Conservation (phyloP, 208 protist genomes). For the Leishmania guyanensis region DNA sequence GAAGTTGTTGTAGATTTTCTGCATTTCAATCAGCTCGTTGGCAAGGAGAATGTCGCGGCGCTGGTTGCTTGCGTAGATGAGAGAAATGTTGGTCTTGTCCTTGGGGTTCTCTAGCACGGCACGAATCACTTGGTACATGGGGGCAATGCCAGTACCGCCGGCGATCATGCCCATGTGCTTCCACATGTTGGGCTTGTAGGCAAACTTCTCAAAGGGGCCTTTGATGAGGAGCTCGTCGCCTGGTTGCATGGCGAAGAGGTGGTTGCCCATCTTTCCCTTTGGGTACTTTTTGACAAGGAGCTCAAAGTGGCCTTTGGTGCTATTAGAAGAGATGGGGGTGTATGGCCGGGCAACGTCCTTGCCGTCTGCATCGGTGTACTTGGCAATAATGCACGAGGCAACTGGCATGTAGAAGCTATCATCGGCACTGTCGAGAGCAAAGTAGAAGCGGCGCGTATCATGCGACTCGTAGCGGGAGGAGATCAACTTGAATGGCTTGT, state of each 20-base stretch:
- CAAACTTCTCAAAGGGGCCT: constrained; percentile 90
- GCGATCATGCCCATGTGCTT: constrained; percentile 92
- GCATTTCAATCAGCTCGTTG: constrained; percentile 85
- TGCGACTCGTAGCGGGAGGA: constrained; percentile 85
- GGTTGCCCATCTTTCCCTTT: constrained; percentile 90
- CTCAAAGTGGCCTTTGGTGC: constrained; percentile 83
- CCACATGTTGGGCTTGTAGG: constrained; percentile 87
- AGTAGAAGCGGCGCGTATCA: constrained; percentile 85
- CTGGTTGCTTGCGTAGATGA: constrained; percentile 91
- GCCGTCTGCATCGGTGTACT: constrained; percentile 80
- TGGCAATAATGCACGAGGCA: constrained; percentile 80
- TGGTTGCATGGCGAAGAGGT: constrained; percentile 89
- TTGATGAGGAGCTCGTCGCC: constrained; percentile 91
- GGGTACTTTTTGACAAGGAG: constrained; percentile 87
- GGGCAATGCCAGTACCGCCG: constrained; percentile 92
- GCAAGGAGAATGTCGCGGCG: constrained; percentile 91
- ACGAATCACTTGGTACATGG: constrained; percentile 90
- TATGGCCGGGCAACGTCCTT: constrained; percentile 90
- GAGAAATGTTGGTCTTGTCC: constrained; percentile 83
- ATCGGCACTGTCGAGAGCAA: constrained; percentile 60
- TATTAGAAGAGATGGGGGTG: constrained; percentile 76
- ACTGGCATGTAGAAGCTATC: constrained; percentile 62
- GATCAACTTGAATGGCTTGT: constrained; percentile 79
- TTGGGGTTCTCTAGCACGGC: constrained; percentile 76
- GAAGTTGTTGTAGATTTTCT: constrained; percentile 83